Evolutionary conservation across 768 basidiomycete genomes (phyloP).

Genomic region (Termitomyces sp.): DNA sequence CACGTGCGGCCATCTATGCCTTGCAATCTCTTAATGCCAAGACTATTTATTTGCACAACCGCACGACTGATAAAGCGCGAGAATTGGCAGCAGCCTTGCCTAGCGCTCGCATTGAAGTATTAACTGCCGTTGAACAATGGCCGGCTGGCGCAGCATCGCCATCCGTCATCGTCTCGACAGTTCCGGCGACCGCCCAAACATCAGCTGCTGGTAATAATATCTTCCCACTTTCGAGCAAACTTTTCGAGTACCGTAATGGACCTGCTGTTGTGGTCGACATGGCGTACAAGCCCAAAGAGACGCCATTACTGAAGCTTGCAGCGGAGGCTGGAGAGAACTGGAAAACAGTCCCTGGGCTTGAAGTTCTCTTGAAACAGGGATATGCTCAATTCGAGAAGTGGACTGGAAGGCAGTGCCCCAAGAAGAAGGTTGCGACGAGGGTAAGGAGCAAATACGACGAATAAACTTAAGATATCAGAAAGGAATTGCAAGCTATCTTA

Average conservation of each 20-base stretch:
- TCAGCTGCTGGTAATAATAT: conserved; percentile 24
- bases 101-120: conserved; percentile 49
- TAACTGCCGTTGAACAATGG: conserved; percentile 58
- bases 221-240: conserved; percentile 47
- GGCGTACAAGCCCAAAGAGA: conserved; percentile 89
- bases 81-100: conserved; percentile 69
- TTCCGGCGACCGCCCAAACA: conserved; percentile 68
- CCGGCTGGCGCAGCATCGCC: conserved; percentile 44
- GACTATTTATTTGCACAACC: conserved; percentile 83
- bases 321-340: conserved; percentile 48
- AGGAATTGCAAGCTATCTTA: background rate
- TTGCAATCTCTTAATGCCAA: conserved; percentile 63
- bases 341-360: conserved; percentile 73
- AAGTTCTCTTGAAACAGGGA: conserved; percentile 86
- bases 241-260: conserved; percentile 52
- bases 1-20: conserved; percentile 92
- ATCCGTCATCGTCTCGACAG: conserved; percentile 81
- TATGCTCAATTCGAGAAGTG: conserved; percentile 81
- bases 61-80: conserved; percentile 72
- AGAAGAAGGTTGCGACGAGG: conserved; percentile 35
- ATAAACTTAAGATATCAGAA: background rate
- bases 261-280: conserved; percentile 82
- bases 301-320: conserved; percentile 74
- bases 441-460: conserved; percentile 45
- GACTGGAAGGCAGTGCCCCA: conserved; percentile 68